Evolutionary conservation across 805 yeast species (phyloP), one percentile per base, ranked within the genome.

Genomic region (Candida easanensis): DNA sequence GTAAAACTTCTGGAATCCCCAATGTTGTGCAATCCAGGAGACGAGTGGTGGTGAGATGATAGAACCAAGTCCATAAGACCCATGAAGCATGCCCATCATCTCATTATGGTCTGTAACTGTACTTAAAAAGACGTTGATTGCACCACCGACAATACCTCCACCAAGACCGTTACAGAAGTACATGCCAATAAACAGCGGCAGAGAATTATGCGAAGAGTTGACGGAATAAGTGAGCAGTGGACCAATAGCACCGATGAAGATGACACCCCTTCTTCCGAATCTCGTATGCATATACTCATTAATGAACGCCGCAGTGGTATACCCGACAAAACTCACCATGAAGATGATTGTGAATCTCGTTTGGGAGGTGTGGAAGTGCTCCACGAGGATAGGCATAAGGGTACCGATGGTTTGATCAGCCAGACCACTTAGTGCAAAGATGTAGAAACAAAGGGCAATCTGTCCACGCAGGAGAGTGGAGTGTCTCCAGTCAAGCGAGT

Each of bases 61-160:
- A 1, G 89, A 87, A 3, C 90, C 89, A 4, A 79, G 52, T 1
- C 95, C 95, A 58, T 83, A 85, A 13, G 69, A 57, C 0, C 87
- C 90, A 64, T 85, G 93, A 44, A 76, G 68, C 25, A 70, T 60
- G 1, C 90, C 86, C 62, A 83, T 69, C 49, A 76, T 67, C 44
- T 72, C 76, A 35, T 84, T 79, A 36, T 77, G 71, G 44, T 78
- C 76, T 15, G 69, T 69, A 30, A 81, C 59, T 40, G 72, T 57
- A 9, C 63, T 57, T 21, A 61, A 46, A 72, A 77, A 80, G 15
- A 77, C 65, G 51, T 77, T 79, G 52, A 77, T 58, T 10, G 75
- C 62, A 28, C 83, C 76, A 54, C 80, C 86, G 27, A 77, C 50
- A 10, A 73, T 49, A 1, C 88, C 88, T 41, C 66, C 66, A 0